A percentile compares a stretch with the other conserved stretches of the same genome.
Evolutionary conservation across 2,329 filamentous ascomycete species (phyloP).

Genomic region (Trichoderma simmonsii): DNA sequence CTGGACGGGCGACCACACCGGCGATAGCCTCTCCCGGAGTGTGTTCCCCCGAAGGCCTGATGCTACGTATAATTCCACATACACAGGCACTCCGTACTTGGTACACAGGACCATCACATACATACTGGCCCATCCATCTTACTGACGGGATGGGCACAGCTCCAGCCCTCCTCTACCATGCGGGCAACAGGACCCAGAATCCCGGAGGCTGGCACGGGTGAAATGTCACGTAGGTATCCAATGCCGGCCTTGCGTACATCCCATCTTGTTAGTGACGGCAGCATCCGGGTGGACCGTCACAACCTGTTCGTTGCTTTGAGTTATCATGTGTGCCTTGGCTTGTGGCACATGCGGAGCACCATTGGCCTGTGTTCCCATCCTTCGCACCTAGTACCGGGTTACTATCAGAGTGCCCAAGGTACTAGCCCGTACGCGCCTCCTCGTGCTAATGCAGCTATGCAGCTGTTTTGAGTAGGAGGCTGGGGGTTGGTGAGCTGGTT

Average conservation of each 20-base stretch:
- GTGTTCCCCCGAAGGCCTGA: background rate
- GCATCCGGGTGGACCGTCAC: background rate
- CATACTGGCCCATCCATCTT: background rate
- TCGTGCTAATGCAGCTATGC: background rate
- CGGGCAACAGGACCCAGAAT: background rate
- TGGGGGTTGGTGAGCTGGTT: background rate
- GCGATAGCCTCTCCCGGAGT: background rate
- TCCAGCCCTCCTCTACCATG: background rate
- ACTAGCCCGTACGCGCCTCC: background rate
- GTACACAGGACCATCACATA: background rate
- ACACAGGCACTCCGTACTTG: background rate
- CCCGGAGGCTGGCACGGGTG: conserved; percentile 5
- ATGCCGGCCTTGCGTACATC: background rate
- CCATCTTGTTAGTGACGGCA: background rate
- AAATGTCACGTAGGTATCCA: background rate
- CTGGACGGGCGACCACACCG: background rate
- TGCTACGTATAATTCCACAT: background rate
- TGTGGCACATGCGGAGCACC: background rate
- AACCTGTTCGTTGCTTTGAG: background rate
- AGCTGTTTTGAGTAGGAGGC: background rate
- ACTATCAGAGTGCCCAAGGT: background rate
- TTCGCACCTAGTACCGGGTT: background rate
- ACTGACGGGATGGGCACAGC: background rate
- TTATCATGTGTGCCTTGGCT: background rate
- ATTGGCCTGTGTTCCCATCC: background rate